phyloP scores from a whole-genome alignment of 202 grass and related monocot genomes.

The Setaria italica region DNA sequence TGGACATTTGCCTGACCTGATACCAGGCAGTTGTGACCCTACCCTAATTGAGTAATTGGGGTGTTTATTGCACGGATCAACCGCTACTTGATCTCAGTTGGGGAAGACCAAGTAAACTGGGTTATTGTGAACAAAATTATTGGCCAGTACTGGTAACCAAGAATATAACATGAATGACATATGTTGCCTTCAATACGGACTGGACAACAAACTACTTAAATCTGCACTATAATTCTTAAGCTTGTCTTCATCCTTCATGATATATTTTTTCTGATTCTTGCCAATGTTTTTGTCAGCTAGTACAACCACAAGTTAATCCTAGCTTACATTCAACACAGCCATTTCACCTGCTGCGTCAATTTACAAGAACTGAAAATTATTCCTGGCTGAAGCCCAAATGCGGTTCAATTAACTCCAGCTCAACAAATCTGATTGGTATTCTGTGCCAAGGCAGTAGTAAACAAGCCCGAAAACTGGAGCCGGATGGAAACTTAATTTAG shows the following conservation, averaged over 20 bases:
- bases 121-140: background rate
- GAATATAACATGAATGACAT: constrained; percentile 15
- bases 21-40: constrained; percentile 1
- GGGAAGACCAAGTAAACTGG: constrained; percentile 9
- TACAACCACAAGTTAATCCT: background rate
- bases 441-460: background rate
- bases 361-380: constrained; percentile 17
- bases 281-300: background rate
- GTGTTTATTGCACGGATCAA: constrained; percentile 35
- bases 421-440: constrained; percentile 3
- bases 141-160: constrained; percentile 1
- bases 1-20: background rate
- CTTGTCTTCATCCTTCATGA: constrained; percentile 15
- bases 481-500: background rate
- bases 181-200: background rate
- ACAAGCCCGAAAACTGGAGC: background rate
- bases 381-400: background rate
- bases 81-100: constrained; percentile 7
- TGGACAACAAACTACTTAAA: constrained; percentile 9
- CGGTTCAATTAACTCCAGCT: background rate
- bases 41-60: background rate
- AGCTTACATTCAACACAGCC: background rate
- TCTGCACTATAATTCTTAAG: background rate
- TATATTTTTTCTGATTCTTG: background rate
- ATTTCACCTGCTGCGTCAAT: background rate